Conservation (phyloP, 1,139 yeast species). For the Pichia sp. region DNA sequence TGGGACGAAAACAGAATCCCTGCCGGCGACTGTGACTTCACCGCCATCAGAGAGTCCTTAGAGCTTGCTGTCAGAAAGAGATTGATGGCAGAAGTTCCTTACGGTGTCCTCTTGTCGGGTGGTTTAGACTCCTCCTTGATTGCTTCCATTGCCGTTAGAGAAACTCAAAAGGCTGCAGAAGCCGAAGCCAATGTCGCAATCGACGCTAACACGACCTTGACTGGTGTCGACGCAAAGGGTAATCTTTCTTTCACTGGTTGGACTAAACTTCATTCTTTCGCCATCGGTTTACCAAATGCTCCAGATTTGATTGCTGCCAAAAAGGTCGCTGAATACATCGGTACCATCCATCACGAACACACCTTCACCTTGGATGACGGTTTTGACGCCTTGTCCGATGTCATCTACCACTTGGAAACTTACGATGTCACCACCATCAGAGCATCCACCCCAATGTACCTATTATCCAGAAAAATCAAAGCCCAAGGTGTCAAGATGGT, state of each 20-base stretch:
- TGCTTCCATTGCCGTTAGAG: constrained; percentile 96
- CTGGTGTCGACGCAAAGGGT: constrained; percentile 91
- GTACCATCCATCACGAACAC: constrained; percentile 96
- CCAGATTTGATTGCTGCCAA: constrained; percentile 96
- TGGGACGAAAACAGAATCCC: constrained; percentile 80
- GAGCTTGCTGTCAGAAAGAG: constrained; percentile 97
- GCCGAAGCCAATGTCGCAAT: constrained; percentile 41
- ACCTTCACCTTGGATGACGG: constrained; percentile 96
- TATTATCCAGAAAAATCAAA: constrained; percentile 91
- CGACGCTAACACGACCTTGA: constrained; percentile 57
- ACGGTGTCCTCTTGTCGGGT: constrained; percentile 94
- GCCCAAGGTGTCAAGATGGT: constrained; percentile 99
- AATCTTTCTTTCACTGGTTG: constrained; percentile 75
- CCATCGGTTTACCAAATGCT: constrained; percentile 95
- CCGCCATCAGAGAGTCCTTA: constrained; percentile 66
- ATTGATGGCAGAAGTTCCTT: constrained; percentile 98
- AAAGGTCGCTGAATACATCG: constrained; percentile 92
- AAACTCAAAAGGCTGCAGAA: constrained; percentile 73
- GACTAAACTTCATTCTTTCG: constrained; percentile 89
- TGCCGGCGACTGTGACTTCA: constrained; percentile 66
- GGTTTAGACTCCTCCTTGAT: constrained; percentile 95
- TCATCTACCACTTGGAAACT: constrained; percentile 92
- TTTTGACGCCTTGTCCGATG: constrained; percentile 90
- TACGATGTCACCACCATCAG: constrained; percentile 98
- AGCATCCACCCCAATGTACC: constrained; percentile 98